Conservation (phyloP, 495 filamentous ascomycete species). For the Peziza echinospora region DNA sequence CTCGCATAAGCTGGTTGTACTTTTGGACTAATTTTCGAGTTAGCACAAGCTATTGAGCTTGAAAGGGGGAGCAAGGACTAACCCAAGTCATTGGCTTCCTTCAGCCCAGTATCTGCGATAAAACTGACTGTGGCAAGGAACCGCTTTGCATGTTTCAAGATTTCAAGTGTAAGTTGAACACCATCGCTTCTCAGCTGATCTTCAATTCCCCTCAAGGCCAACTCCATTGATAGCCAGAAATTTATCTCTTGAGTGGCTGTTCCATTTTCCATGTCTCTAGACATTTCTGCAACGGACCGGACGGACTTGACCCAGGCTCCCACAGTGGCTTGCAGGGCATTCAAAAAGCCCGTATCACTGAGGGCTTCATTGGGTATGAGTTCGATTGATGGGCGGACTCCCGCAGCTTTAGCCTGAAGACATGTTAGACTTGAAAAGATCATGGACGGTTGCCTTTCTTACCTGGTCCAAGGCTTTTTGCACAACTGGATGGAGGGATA, state of each 20-base stretch:
- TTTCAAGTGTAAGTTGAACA: constrained; percentile 76
- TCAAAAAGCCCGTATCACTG: constrained; percentile 72
- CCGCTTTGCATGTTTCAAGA: constrained; percentile 83
- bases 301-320: constrained; percentile 98
- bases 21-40: constrained; percentile 44
- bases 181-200: constrained; percentile 69
- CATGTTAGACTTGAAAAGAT: constrained; percentile 1
- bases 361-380: constrained; percentile 49
- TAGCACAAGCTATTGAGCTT: neutral
- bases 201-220: constrained; percentile 72
- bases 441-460: constrained; percentile 1
- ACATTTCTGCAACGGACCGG: constrained; percentile 86
- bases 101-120: constrained; percentile 76
- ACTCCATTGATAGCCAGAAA: constrained; percentile 94
- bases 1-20: constrained; percentile 94
- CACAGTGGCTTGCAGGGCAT: constrained; percentile 77
- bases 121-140: constrained; percentile 96
- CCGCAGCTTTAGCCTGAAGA: constrained; percentile 32
- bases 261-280: constrained; percentile 65
- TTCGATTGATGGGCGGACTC: constrained; percentile 47
- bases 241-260: constrained; percentile 94
- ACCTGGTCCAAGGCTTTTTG: constrained; percentile 54
- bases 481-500: constrained; percentile 70
- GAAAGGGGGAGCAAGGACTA: constrained; percentile 3
- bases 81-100: constrained; percentile 67